Evolutionary conservation across 345 rosid species (phyloP).

Genomic region (Hibiscus tridactylites): DNA sequence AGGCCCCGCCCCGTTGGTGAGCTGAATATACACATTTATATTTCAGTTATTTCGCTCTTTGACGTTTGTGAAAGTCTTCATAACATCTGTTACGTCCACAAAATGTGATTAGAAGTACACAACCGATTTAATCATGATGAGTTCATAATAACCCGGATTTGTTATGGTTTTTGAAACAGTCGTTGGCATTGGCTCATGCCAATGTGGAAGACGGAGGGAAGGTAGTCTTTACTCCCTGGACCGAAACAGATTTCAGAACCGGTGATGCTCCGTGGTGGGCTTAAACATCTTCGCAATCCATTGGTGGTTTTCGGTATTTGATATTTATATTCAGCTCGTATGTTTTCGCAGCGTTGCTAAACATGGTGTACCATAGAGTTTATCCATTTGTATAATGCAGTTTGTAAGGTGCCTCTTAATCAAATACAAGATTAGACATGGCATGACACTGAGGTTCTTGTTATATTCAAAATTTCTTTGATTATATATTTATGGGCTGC

Average conservation of each 20-base stretch:
- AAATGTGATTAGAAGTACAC: too few relatives aligned
- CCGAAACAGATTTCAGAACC: conserved; percentile 93
- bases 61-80: too few relatives aligned
- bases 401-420: neutral
- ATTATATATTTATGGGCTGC: too few relatives aligned
- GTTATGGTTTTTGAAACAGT: conserved; percentile 30
- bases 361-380: neutral
- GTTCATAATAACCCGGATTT: neutral
- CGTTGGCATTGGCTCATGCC: conserved; percentile 85
- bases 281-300: conserved; percentile 14
- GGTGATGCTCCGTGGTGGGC: conserved; percentile 97
- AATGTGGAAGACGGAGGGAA: conserved; percentile 71
- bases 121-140: neutral
- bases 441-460: too few relatives aligned
- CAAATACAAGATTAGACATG: too few relatives aligned
- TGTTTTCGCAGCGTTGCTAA: neutral
- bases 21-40: neutral
- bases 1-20: conserved; percentile 97
- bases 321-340: neutral
- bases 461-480: too few relatives aligned
- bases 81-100: too few relatives aligned
- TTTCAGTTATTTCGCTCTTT: neutral
- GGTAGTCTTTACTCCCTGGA: conserved; percentile 88
- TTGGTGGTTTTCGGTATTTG: neutral
- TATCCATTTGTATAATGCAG: neutral